Base-by-base conservation (phyloP, 129 eudicot genomes). In the Flaveria sonorensis region DNA sequence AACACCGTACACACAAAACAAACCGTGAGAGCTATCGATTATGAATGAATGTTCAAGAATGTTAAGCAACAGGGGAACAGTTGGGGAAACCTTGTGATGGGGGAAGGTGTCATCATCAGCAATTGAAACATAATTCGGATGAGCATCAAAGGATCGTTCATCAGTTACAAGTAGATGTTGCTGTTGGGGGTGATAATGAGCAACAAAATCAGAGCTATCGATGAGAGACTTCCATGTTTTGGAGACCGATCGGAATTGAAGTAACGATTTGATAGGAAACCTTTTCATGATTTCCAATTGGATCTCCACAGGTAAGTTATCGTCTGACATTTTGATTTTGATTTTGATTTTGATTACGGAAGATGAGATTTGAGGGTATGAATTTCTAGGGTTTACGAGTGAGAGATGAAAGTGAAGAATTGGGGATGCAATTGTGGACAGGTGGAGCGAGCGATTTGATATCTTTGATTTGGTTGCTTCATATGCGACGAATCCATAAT, bases 1-100 rank as follows among this genome's bases (percentile, higher is more conserved):
- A 81, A 13, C 60, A 70, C 48, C 61, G 5, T 42, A 11, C 2
- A 81, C 83, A 26, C 92, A 88, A 0, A 83, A 23, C 30, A 57
- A 57, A 7, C 70, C 64, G 0, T 57, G 64, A 57, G 64, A 57
- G 60, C 19, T 61, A 0, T 62, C 71, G 1, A 73, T 10, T 45
- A 32, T 3, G 14, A 7, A 11, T 12, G 50, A 23, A 1, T 23
- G 0, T 15, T 7, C 28, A 15, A 24, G 40, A 7, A 1, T 1
- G 9, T 7, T 28, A 55, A 28, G 1, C 16, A 50, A 8, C 4
- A 1, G 10, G 28, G 79, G 70, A 24, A 45, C 6, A 55, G 70
- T 59, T 2, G 6, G n/a, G 4, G 28, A 20, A 26, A 24, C 19
- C 5, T 2, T 36, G 11, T 20, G 67, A n/a, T 9, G 16, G 46